Evolutionary conservation across 2,329 filamentous ascomycete genomes (phyloP), one percentile per base, ranked within the genome.

Genomic region (Nothophaeocryptopus gaeumannii): DNA sequence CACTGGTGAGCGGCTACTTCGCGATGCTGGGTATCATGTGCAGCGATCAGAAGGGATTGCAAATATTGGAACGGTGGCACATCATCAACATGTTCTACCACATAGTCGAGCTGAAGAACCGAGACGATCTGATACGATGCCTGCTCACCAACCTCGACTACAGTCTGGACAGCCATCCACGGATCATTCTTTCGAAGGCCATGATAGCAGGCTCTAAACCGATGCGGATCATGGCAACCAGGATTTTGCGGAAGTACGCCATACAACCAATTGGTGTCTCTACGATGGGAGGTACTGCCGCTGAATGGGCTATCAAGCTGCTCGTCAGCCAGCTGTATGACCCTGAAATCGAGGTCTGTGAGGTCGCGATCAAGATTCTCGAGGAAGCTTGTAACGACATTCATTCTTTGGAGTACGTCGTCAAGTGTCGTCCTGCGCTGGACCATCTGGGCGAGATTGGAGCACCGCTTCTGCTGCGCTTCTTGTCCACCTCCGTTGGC

Each of bases 71-170:
- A 67, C 79, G 89, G 61, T 97, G 93, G 92, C 89, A 90, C 61
- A 95, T 99, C 79, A 91, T 96, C 72, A 97, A 97, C 70, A 99
- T 99, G 89, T 95, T 97, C 78, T 99, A 99, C 67, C 93, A 97
- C 70, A 96, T 99, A 54, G 81, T 96, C 50, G 92, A 97, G 64
- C 77, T 96, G 38, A 89, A 88, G 61, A 87, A 93, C 68, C 86
- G 93, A 2, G 89, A 92, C 39, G 93, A 99, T 67, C 76, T 99
- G 51, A 89, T 97, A 66, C 89, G 91, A 66, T 79, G 92, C 8
- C 79, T 99, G 30, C 78, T 99, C 8, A 85, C 87, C 41, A 93
- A 91, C 63, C 91, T 99, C 70, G 92, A 99, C 70, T 99, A 96
- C 66, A 87, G 84, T 14, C 75, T 95, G 16, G 74, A 76, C 53